Percentiles rank a stretch among this genome's conserved stretches.
Evolutionary conservation across 2,329 filamentous ascomycete species (phyloP).

Genomic region (Chrysoporthe cubensis): DNA sequence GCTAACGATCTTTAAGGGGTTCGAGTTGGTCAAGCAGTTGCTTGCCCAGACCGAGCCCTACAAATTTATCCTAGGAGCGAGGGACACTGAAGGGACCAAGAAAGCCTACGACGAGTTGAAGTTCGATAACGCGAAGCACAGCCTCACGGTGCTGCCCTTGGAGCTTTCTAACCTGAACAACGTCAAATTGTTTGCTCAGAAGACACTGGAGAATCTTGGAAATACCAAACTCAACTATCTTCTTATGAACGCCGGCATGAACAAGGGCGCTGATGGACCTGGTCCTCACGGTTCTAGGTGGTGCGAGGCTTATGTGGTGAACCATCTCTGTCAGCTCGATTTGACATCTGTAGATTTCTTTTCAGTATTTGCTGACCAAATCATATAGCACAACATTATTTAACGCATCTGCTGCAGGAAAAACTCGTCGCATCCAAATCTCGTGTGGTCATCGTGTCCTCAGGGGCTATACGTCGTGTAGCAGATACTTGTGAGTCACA

Average conservation of each 20-base stretch:
- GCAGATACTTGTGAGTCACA: constrained; percentile 41
- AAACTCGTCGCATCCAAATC: constrained; percentile 51
- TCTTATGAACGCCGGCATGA: constrained; percentile 53
- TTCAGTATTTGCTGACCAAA: neutral
- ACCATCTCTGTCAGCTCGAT: constrained; percentile 51
- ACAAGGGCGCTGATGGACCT: constrained; percentile 40
- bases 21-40: constrained; percentile 57
- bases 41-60: constrained; percentile 50
- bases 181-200: constrained; percentile 51
- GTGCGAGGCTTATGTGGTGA: constrained; percentile 55
- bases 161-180: constrained; percentile 50
- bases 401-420: constrained; percentile 52
- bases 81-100: constrained; percentile 47
- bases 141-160: constrained; percentile 50
- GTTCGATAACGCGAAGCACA: constrained; percentile 46
- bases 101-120: constrained; percentile 47
- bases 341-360: neutral
- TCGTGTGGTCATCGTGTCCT: constrained; percentile 56
- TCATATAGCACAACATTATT: constrained; percentile 56
- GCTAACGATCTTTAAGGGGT: constrained; percentile 43
- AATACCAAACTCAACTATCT: constrained; percentile 50
- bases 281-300: constrained; percentile 50
- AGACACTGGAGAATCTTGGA: constrained; percentile 47
- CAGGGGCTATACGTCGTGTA: constrained; percentile 50
- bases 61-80: constrained; percentile 53